Evolutionary conservation across 331 rosid genomes (phyloP).

Genomic region (Cucumis variabilis): DNA sequence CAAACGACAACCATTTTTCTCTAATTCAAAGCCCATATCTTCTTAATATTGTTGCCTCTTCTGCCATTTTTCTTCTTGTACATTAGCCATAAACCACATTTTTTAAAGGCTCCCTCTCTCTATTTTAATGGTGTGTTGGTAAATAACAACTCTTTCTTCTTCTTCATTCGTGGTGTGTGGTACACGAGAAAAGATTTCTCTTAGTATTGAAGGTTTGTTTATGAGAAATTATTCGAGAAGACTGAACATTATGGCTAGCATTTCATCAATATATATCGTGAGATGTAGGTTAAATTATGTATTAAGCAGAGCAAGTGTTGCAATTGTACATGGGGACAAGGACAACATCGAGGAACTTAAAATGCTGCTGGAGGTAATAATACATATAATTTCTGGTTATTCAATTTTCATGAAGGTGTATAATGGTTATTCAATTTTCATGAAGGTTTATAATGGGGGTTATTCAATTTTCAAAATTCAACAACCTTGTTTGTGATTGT

Average conservation of each 20-base stretch:
- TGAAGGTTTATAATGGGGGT: not conserved
- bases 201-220: not conserved
- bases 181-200: not conserved
- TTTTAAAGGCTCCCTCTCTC: no score
- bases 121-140: no score
- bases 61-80: not conserved
- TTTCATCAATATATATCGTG: not conserved
- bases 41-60: slow-evolving; percentile 36
- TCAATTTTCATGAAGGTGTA: slow-evolving; percentile 30
- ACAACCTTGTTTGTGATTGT: no score
- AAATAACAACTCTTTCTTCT: not conserved
- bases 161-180: not conserved
- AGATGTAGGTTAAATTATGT: not conserved
- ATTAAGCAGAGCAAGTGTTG: slow-evolving; percentile 66
- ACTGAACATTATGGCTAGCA: not conserved
- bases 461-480: no score
- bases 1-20: slow-evolving; percentile 42
- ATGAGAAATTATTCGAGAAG: not conserved
- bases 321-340: slow-evolving; percentile 66
- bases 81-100: not conserved
- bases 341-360: slow-evolving; percentile 88
- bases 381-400: slow-evolving; percentile 24
- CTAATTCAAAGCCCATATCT: slow-evolving; percentile 48
- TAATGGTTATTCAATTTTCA: no score
- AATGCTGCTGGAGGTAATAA: slow-evolving; percentile 86